Evolutionary conservation across 352 stramenopile genomes (phyloP).

Genomic region (Aphanomyces euteiches): DNA sequence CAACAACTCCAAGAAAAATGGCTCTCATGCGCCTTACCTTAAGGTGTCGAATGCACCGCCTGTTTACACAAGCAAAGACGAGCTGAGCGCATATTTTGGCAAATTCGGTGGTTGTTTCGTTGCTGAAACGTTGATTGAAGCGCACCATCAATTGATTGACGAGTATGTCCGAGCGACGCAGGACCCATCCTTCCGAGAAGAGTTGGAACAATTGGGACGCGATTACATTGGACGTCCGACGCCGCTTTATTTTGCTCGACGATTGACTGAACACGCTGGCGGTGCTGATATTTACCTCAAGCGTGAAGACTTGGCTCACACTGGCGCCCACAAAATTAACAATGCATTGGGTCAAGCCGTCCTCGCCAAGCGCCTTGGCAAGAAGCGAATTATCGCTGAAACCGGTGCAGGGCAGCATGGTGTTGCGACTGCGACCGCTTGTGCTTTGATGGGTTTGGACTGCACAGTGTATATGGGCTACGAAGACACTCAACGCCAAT

Average conservation of each 20-base stretch:
- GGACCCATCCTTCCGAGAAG: conserved; percentile 92
- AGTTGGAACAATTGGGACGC: conserved; percentile 95
- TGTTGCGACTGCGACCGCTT: conserved; percentile 96
- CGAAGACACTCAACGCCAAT: conserved; percentile 95
- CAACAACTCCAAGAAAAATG: background rate
- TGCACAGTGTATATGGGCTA: conserved; percentile 99
- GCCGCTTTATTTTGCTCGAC: conserved; percentile 95
- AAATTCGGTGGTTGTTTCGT: conserved; percentile 97
- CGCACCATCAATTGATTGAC: conserved; percentile 92
- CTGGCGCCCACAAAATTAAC: conserved; percentile 99
- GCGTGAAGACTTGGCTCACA: conserved; percentile 97
- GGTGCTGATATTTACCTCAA: conserved; percentile 98
- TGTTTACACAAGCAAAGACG: conserved; percentile 53
- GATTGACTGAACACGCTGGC: conserved; percentile 90
- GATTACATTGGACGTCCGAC: conserved; percentile 92
- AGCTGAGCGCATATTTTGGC: conserved; percentile 85
- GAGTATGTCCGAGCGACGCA: conserved; percentile 93
- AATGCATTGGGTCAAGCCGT: conserved; percentile 97
- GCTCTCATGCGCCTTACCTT: conserved; percentile 39
- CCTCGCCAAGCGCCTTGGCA: conserved; percentile 94
- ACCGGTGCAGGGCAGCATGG: conserved; percentile 97
- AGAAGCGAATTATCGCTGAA: conserved; percentile 98
- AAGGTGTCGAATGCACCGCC: conserved; percentile 72
- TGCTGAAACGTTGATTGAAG: conserved; percentile 95
- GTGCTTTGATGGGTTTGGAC: conserved; percentile 93